Evolutionary conservation across 2,329 filamentous ascomycete species (phyloP).

Genomic region (Sphaerulina populicola): DNA sequence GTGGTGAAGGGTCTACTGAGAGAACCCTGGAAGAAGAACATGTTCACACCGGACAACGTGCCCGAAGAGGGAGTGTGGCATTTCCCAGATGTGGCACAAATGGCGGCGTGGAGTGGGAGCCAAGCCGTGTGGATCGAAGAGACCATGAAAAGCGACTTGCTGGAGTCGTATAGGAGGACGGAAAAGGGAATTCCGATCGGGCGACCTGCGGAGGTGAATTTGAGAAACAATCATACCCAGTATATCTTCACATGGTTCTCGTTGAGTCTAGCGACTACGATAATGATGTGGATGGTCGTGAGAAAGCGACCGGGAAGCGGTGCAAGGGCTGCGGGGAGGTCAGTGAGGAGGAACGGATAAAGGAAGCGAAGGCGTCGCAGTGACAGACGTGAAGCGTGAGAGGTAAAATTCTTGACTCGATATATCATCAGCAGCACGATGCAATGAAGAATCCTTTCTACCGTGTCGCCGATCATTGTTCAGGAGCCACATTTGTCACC

Average conservation of each 20-base stretch:
- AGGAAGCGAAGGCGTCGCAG: no score
- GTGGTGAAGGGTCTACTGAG: slow-evolving; percentile 75
- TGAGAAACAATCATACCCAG: slow-evolving; percentile 93
- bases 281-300: slow-evolving; percentile 95
- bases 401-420: no score
- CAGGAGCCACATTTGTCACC: no score
- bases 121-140: slow-evolving; percentile 92
- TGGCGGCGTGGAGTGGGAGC: slow-evolving; percentile 73
- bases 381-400: no score
- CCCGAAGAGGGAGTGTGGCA: slow-evolving; percentile 82
- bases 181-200: slow-evolving; percentile 82
- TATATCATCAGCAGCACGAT: no score
- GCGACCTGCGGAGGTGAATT: slow-evolving; percentile 75
- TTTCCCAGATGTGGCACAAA: slow-evolving; percentile 87
- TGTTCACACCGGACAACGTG: slow-evolving; percentile 87
- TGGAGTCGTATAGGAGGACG: slow-evolving; percentile 67
- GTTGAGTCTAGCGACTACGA: slow-evolving; percentile 68
- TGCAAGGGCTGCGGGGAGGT: slow-evolving; percentile 14
- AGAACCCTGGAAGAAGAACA: slow-evolving; percentile 93
- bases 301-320: slow-evolving; percentile 60
- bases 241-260: slow-evolving; percentile 98
- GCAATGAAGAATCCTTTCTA: no score
- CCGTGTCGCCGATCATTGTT: no score
- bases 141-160: slow-evolving; percentile 79
- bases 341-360: slow-evolving; percentile 6